Evolutionary conservation across 23 red algal species (phyloP), one percentile per base, ranked within the genome.

Genomic region (Pyropia yezoensis): DNA sequence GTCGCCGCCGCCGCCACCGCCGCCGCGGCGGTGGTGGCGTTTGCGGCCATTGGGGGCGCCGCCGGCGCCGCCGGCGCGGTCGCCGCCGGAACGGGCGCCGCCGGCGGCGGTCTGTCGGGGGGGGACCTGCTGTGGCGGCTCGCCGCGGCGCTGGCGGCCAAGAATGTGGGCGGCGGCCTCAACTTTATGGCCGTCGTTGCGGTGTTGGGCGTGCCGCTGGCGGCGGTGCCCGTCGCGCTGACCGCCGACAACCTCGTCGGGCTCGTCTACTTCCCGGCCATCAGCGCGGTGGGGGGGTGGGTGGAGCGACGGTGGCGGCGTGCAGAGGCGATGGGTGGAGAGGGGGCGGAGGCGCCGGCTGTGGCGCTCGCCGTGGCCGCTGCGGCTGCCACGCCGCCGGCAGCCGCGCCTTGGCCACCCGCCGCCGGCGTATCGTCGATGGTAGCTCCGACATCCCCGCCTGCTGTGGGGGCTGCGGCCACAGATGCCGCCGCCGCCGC

Each of bases 131-230:
- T 47, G 55, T 59, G 19, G 21, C 22, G 39, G 2, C 49, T 71
- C 54, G 50, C 26, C 22, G 67, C 67, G 2, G 67, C 67, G 45
- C 4, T 71, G 5, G 54, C 16, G 23, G 67, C 67, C 33, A 71
- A 71, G 25, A 71, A 71, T n/a, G 14, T 71, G 5, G 67, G 67
- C 67, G 67, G 67, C 11, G 67, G 67, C 33, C 33, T 71, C 33
- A 71, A 71, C 26, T 71, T 30, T 33, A 54, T 71, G 22, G 67
- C 67, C 5, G 67, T 71, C 67, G 23, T 28, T 2, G 47, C 18
- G n/a, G 39, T 29, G 18, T 14, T 56, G 45, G 67, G 47, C 22
- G 21, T 56, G 23, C 18, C 33, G 6, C 1, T 9, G 18, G 3
- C 50, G n/a, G 67, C 54, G 22, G 39, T 54, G 23, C 17, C 18